Evolutionary conservation across 2,329 filamentous ascomycete species (phyloP), one percentile per base, ranked within the genome.

Genomic region (Botryotinia globosa): DNA sequence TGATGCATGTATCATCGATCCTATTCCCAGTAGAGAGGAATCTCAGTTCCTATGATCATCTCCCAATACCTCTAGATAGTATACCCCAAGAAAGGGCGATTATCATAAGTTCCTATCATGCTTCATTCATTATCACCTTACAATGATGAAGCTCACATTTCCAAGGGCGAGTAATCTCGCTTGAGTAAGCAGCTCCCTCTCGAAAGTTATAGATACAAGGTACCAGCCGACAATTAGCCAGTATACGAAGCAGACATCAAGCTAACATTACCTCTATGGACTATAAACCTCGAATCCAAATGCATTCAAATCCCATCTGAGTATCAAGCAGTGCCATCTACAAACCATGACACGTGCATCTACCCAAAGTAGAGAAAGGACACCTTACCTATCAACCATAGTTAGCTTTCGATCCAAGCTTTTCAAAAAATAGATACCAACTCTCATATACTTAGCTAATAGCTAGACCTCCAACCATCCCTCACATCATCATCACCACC

Each of bases 211-310:
- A 16, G 48, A 54, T 54, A n/a, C 48, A 54, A 14, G 3, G 48
- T n/a, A n/a, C 12, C 48, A 54, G 48, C 48, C 25, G 25, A n/a
- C 25, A 0, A n/a, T 0, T 5, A n/a, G 25, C 25, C 48, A n/a
- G 48, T 54, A n/a, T 8, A 3, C 12, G 10, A 7, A 16, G 48
- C 5, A 54, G 4, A 7, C 12, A 54, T 16, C 48, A n/a, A n/a
- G 25, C 5, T 7, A n/a, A 54, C 2, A 16, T n/a, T 5, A 54
- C n/a, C 25, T 54, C 48, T n/a, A 16, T n/a, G 5, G 25, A n/a
- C 12, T 5, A 16, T 16, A n/a, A 54, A n/a, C 5, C 12, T 1
- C 25, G 16, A n/a, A n/a, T 3, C 2, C 1, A n/a, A 16, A n/a
- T 54, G 2, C 0, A 7, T 4, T 16, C 25, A n/a, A 54, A 12